Base-by-base conservation (phyloP, 169 alveolate genomes). In the Cryptosporidium tyzzeri region DNA sequence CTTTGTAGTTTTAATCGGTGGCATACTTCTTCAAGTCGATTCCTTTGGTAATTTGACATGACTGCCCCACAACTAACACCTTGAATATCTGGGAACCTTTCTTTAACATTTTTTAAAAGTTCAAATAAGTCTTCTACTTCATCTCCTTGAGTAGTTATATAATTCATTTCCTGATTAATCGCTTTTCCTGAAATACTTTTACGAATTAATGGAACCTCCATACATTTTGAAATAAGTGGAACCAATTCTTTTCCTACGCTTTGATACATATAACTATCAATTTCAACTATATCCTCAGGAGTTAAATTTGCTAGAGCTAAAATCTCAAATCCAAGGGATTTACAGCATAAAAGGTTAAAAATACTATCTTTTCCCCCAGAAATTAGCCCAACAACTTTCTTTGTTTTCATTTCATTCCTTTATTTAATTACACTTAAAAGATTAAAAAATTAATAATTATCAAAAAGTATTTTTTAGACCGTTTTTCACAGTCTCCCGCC, bases 41-140 rank as follows among this genome's bases (percentile, higher is more conserved):
- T 93, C 84, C 98, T 96, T 91, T 98, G 98, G 86, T 97, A 98
- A 68, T 96, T 97, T 16, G 99, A 97, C 84, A 96, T 94, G n/a
- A 98, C 97, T 45, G 99, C 99, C 4, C 99, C 99, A 71, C 98
- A 94, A 39, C 97, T 93, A 26, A 98, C 97, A 18, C 97, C 98
- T 45, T 96, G 92, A 29, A 97, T 92, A 33, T 94, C 96, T 29
- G 98, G 98, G 70, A 93, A 93, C 55, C 69, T 80, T 55, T 71
- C 86, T 80, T 94, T 93, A 6, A 94, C 97, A 59, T 92, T 94
- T 67, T 85, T 92, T 23, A 96, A 65, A 58, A 96, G 92, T 62
- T 89, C 86, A 35, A 23, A 97, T 69, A 97, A 94, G 92, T 97
- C 99, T 93, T 97, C 99, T n/a, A 97, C 99, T 93, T 97, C 99